A percentile compares a stretch with the other conserved stretches of the same genome.
phyloP scores from a whole-genome alignment of 352 stramenopile genomes.

The Pythium brassicae region DNA sequence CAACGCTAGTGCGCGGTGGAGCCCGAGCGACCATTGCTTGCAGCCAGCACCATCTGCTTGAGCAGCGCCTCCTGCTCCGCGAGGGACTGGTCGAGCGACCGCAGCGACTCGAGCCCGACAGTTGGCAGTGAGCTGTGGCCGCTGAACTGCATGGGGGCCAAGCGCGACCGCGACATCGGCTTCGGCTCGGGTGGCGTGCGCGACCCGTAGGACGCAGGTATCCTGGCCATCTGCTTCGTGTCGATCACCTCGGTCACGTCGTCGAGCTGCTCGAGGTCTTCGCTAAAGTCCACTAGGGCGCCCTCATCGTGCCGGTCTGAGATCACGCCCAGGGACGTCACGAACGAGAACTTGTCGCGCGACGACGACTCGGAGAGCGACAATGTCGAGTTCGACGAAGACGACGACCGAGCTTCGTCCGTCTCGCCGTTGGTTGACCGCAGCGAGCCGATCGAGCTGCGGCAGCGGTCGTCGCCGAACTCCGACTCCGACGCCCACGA shows the following conservation, averaged over 20 bases:
- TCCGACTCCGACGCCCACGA: conserved; percentile 12
- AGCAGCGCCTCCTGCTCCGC: conserved; percentile 27
- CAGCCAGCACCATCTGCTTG: conserved; percentile 18
- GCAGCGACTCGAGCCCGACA: conserved; percentile 4
- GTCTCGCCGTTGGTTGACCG: conserved; percentile 2
- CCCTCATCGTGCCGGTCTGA: conserved; percentile 28
- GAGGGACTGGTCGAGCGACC: conserved; percentile 20
- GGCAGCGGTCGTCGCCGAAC: too few relatives aligned
- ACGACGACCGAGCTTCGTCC: conserved; percentile 1
- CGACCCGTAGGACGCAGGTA: background rate
- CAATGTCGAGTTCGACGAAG: conserved; percentile 5
- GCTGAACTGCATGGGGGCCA: background rate
- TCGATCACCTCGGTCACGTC: conserved; percentile 42
- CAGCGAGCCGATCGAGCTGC: conserved; percentile 5
- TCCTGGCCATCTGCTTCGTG: conserved; percentile 39
- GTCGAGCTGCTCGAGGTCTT: conserved; percentile 19
- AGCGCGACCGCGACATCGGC: background rate
- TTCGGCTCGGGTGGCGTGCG: background rate
- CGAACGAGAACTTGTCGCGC: conserved; percentile 33
- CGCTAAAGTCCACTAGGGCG: conserved; percentile 16
- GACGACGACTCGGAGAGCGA: conserved; percentile 11
- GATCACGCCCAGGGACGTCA: conserved; percentile 41
- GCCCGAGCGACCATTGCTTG: conserved; percentile 7
- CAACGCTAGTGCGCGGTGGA: background rate
- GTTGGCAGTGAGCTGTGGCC: background rate